Percentiles rank a stretch among this genome's conserved stretches.
These are phyloP conservation scores for Vigna hirtella DNA, from an alignment of 306 rosid genomes.

Conservation along the genomic window DNA sequence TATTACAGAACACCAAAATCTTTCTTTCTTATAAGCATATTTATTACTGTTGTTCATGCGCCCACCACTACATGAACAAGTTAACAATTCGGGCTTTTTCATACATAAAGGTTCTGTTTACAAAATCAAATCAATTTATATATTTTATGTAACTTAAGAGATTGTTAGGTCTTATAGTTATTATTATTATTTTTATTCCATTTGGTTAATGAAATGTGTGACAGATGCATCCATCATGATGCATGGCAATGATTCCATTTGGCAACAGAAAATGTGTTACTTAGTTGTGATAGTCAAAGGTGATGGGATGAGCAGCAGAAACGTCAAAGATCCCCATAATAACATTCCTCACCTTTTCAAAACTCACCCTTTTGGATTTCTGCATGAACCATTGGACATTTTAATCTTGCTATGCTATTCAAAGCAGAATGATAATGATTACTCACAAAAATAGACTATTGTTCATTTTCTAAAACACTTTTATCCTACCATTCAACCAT, in stretches of 20 bases:
- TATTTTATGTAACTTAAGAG: too few species aligned
- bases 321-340: constrained; percentile 30
- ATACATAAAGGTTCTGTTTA: too few species aligned
- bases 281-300: constrained; percentile 40
- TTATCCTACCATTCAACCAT: too few species aligned
- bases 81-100: background rate
- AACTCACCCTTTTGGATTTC: background rate
- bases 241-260: constrained; percentile 35
- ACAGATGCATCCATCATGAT: constrained; percentile 1
- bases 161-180: too few species aligned
- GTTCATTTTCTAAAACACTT: too few species aligned
- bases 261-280: background rate
- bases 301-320: constrained; percentile 14
- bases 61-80: background rate
- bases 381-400: too few species aligned
- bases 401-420: background rate
- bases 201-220: constrained; percentile 17
- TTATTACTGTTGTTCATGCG: constrained; percentile 11
- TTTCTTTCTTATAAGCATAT: background rate
- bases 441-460: too few species aligned
- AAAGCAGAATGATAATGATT: background rate
- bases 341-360: constrained; percentile 4
- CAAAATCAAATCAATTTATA: too few species aligned
- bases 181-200: too few species aligned
- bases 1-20: background rate